Conservation (phyloP, 371 early-diverging fungal species). For the Mortierella sp. region DNA sequence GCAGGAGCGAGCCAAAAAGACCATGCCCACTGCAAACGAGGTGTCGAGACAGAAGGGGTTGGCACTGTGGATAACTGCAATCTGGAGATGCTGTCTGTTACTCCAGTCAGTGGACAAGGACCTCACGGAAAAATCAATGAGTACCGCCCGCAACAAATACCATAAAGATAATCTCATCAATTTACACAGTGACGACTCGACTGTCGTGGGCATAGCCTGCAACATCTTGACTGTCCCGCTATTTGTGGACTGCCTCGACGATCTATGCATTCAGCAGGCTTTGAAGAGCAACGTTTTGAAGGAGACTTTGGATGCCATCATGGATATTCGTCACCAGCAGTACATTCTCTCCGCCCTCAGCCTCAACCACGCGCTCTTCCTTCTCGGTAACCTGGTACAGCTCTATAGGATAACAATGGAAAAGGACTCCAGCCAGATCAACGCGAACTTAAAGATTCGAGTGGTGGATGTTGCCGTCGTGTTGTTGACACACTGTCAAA, state of each 20-base stretch:
- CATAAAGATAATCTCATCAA: slow-evolving; percentile 41
- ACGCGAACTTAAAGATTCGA: slow-evolving; percentile 11
- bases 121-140: slow-evolving; percentile 6
- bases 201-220: slow-evolving; percentile 43
- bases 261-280: slow-evolving; percentile 38
- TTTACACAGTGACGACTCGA: slow-evolving; percentile 50
- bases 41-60: slow-evolving; percentile 55
- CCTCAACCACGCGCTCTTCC: slow-evolving; percentile 63
- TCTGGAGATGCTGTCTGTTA: slow-evolving; percentile 62
- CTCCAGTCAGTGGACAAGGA: slow-evolving; percentile 57
- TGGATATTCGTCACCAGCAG: slow-evolving; percentile 40
- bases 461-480: slow-evolving; percentile 50
- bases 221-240: slow-evolving; percentile 37
- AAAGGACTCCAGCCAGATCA: slow-evolving; percentile 7
- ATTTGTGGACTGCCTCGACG: slow-evolving; percentile 42
- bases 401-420: slow-evolving; percentile 40
- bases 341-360: slow-evolving; percentile 34
- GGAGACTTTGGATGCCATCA: slow-evolving; percentile 23
- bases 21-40: slow-evolving; percentile 28
- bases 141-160: background rate
- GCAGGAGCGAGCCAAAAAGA: slow-evolving; percentile 52
- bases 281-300: slow-evolving; percentile 21
- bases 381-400: slow-evolving; percentile 66
- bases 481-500: slow-evolving; percentile 56
- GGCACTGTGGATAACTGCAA: slow-evolving; percentile 65